Conservation (phyloP, 352 stramenopile species). For the Globisporangium camurandrum region DNA sequence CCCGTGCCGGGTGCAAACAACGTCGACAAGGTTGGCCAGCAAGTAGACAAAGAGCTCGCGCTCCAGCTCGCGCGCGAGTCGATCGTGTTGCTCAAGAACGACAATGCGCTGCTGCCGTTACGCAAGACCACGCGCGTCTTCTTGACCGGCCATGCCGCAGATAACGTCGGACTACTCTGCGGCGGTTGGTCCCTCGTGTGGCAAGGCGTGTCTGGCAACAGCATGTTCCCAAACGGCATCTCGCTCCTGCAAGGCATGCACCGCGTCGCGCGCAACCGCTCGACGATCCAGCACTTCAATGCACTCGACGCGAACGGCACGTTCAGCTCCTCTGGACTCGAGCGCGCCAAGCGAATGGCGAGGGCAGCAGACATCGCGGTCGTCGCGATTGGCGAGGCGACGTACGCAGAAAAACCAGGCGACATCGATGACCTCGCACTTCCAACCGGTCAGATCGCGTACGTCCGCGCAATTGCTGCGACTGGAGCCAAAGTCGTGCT, state of each 20-base stretch:
- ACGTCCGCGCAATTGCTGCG: conserved; percentile 50
- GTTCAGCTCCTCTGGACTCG: conserved; percentile 34
- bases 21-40: conserved; percentile 37
- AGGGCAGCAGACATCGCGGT: conserved; percentile 54
- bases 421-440: conserved; percentile 78
- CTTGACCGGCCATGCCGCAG: conserved; percentile 54
- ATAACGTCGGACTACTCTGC: conserved; percentile 67
- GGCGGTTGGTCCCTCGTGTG: conserved; percentile 83
- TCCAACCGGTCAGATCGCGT: conserved; percentile 57
- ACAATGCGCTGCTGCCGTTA: conserved; percentile 45
- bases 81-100: conserved; percentile 84
- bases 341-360: conserved; percentile 43
- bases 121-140: conserved; percentile 29
- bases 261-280: conserved; percentile 19
- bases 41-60: conserved; percentile 41
- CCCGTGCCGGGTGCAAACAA: conserved; percentile 39
- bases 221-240: conserved; percentile 51
- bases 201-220: conserved; percentile 73
- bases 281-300: conserved; percentile 39
- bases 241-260: conserved; percentile 51
- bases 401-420: conserved; percentile 81
- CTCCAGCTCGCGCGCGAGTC: conserved; percentile 72
- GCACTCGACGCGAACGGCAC: conserved; percentile 44
- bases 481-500: conserved; percentile 79
- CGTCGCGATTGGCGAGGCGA: conserved; percentile 63